phyloP scores from a whole-genome alignment of 192 early-diverging fungal genomes.

The Rhizophagus clarus region DNA sequence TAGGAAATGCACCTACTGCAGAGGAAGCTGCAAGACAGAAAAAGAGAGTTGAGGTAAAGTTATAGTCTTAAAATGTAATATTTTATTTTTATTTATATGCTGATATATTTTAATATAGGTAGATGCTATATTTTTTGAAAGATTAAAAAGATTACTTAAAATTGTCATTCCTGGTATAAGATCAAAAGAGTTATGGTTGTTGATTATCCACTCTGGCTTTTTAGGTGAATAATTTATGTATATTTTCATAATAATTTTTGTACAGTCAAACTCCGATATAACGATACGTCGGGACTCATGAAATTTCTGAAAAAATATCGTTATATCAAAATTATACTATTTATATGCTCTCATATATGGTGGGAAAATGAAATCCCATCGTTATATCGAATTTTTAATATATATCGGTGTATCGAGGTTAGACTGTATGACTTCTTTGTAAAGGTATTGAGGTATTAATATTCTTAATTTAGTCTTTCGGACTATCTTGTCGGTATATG shows the following conservation, averaged over 20 bases:
- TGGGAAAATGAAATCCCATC: too few relatives aligned
- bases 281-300: too few relatives aligned
- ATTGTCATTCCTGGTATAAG: slow-evolving; percentile 86
- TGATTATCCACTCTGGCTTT: slow-evolving; percentile 84
- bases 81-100: background rate
- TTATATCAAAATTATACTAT: too few relatives aligned
- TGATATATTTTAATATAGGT: slow-evolving; percentile 39
- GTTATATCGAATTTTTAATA: too few relatives aligned
- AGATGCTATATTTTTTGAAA: slow-evolving; percentile 54
- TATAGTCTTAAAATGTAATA: background rate
- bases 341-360: too few relatives aligned
- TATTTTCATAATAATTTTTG: slow-evolving; percentile 1
- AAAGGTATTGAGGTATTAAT: slow-evolving; percentile 13
- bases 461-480: slow-evolving; percentile 62
- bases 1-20: slow-evolving; percentile 3
- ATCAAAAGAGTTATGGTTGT: slow-evolving; percentile 84
- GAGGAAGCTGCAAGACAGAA: slow-evolving; percentile 1
- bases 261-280: too few relatives aligned
- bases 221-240: slow-evolving; percentile 48
- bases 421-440: background rate
- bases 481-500: slow-evolving; percentile 88
- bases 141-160: slow-evolving; percentile 68
- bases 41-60: slow-evolving; percentile 42
- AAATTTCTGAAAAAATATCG: too few relatives aligned
- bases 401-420: too few relatives aligned